Percentiles rank a stretch among this genome's conserved stretches.
Conservation (phyloP, 2,329 filamentous ascomycete species). For the Thielaviopsis musarum region DNA sequence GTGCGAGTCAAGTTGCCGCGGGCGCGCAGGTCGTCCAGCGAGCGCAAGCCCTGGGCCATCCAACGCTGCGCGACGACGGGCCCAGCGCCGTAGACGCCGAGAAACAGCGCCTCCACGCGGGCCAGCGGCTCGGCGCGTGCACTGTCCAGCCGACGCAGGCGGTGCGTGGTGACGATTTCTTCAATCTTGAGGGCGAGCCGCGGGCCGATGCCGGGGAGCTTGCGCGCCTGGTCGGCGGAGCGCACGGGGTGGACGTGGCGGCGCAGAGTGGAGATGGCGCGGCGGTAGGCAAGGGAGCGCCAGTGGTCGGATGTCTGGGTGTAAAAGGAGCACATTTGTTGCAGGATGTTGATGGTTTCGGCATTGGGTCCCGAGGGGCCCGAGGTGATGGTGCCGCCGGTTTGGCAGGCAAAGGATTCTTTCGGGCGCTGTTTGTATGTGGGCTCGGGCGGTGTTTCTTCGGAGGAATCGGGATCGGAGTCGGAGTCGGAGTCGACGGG, state of each 20-base stretch:
- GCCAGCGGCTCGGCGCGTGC: conserved; percentile 51
- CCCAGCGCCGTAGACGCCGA: conserved; percentile 67
- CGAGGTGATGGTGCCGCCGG: conserved; percentile 29
- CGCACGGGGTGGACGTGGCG: conserved; percentile 46
- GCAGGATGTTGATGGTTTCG: conserved; percentile 57
- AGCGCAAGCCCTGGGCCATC: conserved; percentile 58
- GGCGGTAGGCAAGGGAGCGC: conserved; percentile 60
- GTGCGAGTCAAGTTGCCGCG: conserved; percentile 48
- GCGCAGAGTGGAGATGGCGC: conserved; percentile 55
- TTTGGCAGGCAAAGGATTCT: conserved; percentile 34
- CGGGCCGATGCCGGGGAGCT: conserved; percentile 51
- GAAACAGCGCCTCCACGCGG: conserved; percentile 48
- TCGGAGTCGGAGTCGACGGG: conserved; percentile 23
- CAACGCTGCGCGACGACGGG: conserved; percentile 53
- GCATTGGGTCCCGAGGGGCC: conserved; percentile 49
- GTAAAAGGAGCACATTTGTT: conserved; percentile 68
- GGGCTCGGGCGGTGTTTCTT: not conserved
- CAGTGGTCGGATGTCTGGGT: conserved; percentile 58
- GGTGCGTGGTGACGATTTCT: conserved; percentile 64
- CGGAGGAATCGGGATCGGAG: conserved; percentile 11
- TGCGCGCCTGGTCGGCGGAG: conserved; percentile 51
- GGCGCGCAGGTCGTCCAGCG: conserved; percentile 50
- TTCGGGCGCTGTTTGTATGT: conserved; percentile 13
- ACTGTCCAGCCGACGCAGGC: conserved; percentile 54
- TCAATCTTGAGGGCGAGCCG: conserved; percentile 73